Evolutionary conservation across 2,329 filamentous ascomycete genomes (phyloP).

Genomic region (Colletotrichum aenigma): DNA sequence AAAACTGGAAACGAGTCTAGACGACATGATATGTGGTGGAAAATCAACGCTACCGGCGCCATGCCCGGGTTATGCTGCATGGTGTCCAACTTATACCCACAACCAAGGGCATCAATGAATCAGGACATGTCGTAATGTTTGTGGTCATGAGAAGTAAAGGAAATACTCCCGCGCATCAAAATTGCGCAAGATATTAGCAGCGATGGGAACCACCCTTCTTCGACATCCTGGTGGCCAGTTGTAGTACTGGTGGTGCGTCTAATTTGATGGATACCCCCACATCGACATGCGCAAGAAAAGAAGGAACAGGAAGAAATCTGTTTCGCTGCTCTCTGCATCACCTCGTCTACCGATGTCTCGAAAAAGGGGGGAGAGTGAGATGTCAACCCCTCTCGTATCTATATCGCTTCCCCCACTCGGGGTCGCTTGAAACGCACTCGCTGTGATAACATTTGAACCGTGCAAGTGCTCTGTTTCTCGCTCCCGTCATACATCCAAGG

Average conservation of each 20-base stretch:
- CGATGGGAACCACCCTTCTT: not conserved
- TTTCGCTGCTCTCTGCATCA: not conserved
- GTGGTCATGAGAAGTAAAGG: not conserved
- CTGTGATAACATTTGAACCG: not conserved
- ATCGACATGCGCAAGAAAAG: not conserved
- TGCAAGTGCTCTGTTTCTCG: not conserved
- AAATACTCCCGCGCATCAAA: not conserved
- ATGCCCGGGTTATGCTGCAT: not conserved
- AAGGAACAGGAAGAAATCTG: not conserved
- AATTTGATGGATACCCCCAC: not conserved
- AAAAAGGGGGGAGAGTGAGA: not conserved
- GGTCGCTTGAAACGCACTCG: not conserved
- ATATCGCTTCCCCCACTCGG: not conserved
- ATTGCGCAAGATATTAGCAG: not conserved
- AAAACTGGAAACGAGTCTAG: not conserved
- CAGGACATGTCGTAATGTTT: not conserved
- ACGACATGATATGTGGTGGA: not conserved
- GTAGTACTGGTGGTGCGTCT: not conserved
- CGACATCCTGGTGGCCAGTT: not conserved
- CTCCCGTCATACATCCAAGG: not conserved
- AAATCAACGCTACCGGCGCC: not conserved
- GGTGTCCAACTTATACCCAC: not conserved
- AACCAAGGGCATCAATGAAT: not conserved
- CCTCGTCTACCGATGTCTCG: not conserved
- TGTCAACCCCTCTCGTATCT: not conserved